A percentile compares a stretch with the other conserved stretches of the same genome.
Conservation (phyloP, 208 protist species). For the Wallacemonas sp. region DNA sequence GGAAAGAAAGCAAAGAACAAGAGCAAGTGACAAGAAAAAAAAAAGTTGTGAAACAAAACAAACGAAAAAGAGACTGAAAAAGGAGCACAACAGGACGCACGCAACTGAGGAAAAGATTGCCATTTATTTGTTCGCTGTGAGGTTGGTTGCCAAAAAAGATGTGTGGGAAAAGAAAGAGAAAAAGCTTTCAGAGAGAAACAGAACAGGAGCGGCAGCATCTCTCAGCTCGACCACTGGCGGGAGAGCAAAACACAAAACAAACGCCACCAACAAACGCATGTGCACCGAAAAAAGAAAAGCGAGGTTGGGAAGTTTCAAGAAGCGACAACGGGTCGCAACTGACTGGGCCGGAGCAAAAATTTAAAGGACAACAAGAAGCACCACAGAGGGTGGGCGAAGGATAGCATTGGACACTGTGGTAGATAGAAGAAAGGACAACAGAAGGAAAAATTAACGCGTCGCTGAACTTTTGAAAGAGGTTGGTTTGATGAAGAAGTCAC, state of each 20-base stretch:
- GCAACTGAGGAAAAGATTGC: neutral
- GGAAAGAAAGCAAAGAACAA: constrained; percentile 18
- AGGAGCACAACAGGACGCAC: neutral
- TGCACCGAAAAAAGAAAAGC: too few relatives aligned
- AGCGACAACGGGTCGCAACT: too few relatives aligned
- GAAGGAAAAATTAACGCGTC: neutral
- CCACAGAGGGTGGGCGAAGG: neutral
- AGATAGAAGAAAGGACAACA: neutral
- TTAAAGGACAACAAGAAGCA: too few relatives aligned
- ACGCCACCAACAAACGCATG: too few relatives aligned
- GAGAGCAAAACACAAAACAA: too few relatives aligned
- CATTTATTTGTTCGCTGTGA: too few relatives aligned
- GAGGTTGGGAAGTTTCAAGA: too few relatives aligned
- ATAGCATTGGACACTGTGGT: neutral
- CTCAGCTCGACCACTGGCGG: too few relatives aligned
- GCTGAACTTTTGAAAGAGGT: too few relatives aligned
- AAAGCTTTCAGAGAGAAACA: too few relatives aligned
- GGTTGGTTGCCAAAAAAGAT: neutral
- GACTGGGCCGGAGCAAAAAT: too few relatives aligned
- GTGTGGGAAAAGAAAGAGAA: neutral
- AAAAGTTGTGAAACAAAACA: constrained; percentile 13
- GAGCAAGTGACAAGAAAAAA: constrained; percentile 8
- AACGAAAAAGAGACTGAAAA: constrained; percentile 13
- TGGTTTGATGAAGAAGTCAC: neutral
- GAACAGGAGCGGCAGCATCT: too few relatives aligned